Evolutionary conservation across 2,329 filamentous ascomycete genomes (phyloP).

Genomic region (Cercospora janseana): DNA sequence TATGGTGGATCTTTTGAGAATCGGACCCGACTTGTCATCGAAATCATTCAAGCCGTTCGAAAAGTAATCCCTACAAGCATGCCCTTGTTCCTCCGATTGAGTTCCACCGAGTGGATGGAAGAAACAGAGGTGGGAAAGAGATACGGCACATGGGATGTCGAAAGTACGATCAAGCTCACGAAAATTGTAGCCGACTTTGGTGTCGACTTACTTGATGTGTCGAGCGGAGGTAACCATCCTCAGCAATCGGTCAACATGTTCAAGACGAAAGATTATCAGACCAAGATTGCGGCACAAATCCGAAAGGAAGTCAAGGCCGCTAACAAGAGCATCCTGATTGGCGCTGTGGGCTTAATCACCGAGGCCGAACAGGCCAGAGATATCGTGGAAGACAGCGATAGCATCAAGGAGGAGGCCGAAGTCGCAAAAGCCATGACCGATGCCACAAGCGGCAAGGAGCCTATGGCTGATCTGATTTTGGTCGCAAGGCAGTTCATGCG

Average conservation of each 20-base stretch:
- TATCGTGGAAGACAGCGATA: slow-evolving; percentile 41
- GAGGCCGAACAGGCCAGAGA: slow-evolving; percentile 52
- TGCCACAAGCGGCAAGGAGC: slow-evolving; percentile 27
- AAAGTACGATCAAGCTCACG: slow-evolving; percentile 63
- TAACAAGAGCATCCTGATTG: slow-evolving; percentile 47
- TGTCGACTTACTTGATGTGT: slow-evolving; percentile 83
- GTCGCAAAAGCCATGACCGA: slow-evolving; percentile 42
- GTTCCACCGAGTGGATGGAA: slow-evolving; percentile 72
- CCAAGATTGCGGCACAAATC: slow-evolving; percentile 49
- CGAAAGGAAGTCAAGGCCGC: slow-evolving; percentile 41
- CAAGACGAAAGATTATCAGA: slow-evolving; percentile 49
- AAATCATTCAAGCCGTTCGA: slow-evolving; percentile 56
- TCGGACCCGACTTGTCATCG: slow-evolving; percentile 63
- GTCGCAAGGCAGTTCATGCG: slow-evolving; percentile 56
- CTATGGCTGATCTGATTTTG: slow-evolving; percentile 51
- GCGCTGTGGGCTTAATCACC: slow-evolving; percentile 54
- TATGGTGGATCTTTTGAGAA: slow-evolving; percentile 72
- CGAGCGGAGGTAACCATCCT: slow-evolving; percentile 68
- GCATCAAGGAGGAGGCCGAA: slow-evolving; percentile 30
- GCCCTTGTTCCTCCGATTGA: slow-evolving; percentile 71
- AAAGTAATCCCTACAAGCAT: slow-evolving; percentile 61
- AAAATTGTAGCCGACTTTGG: slow-evolving; percentile 67
- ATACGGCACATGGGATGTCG: slow-evolving; percentile 64
- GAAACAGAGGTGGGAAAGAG: slow-evolving; percentile 50
- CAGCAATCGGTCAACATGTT: slow-evolving; percentile 48